Base-by-base conservation (phyloP, 495 filamentous ascomycete species). In the Aspergillus heteromorphus region DNA sequence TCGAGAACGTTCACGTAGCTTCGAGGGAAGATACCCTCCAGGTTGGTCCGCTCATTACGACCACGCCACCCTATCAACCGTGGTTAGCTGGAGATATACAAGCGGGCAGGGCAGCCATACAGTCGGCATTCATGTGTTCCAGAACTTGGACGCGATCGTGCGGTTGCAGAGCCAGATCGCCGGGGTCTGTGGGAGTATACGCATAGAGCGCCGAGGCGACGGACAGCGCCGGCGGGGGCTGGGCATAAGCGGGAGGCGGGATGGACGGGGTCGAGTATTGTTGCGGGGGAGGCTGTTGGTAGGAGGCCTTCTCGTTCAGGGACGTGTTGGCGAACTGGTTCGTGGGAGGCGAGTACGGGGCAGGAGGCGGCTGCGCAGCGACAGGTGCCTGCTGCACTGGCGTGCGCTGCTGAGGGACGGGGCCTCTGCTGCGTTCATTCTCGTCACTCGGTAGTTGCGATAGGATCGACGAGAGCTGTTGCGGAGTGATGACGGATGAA, bases 51-150 rank as follows among this genome's bases (percentile, higher is more conserved):
- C 58, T 82, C 72, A 67, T 93, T 91, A 21, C 82, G 82, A 50
- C 93, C 93, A 73, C 88, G 84, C 91, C 91, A 96, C 74, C 74
- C 74, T 77, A 49, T 30, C 60, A 38, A 55, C 36, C 6, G 48
- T 51, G 53, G 51, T 68, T 65, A 73, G 63, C 52, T 29, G 45
- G 36, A 30, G 19, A 41, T 20, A 20, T 10, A 21, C 1, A 16
- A 23, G 13, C 16, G 18, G 14, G 13, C 31, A 42, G 19, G 38
- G 20, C 30, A 25, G 59, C 63, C 74, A 55, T 75, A 95, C 93
- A 98, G 63, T 98, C 93, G 17, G 83, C 83, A 61, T 97, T 97
- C 83, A 95, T 90, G 71, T 96, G 89, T 66, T 96, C 88, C 45
- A 81, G 76, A 21, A 98, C 86, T 45, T 82, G 79, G 58, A 98